Conservation (phyloP, 1,284 basidiomycete species). For the Athelia psychrophila region DNA sequence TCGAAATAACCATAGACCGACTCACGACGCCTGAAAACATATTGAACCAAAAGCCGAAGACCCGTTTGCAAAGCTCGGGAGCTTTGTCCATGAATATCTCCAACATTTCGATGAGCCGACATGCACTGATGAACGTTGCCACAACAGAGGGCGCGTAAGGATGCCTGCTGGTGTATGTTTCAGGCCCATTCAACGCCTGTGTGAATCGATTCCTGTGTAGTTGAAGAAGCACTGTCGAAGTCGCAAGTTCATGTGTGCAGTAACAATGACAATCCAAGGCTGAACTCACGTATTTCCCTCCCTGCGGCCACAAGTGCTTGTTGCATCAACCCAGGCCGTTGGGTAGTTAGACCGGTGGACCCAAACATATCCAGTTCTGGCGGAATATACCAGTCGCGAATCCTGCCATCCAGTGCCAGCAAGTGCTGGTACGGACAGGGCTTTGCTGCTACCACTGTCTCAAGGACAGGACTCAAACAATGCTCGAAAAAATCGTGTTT, state of each 20-base stretch:
- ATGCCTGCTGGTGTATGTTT: conserved; percentile 61
- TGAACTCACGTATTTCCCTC: conserved; percentile 61
- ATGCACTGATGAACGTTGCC: conserved; percentile 65
- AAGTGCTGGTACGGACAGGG: conserved; percentile 54
- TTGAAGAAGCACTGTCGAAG: conserved; percentile 58
- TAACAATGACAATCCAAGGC: conserved; percentile 1
- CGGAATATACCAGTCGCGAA: conserved; percentile 60
- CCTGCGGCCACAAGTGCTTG: conserved; percentile 63
- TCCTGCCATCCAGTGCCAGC: conserved; percentile 54
- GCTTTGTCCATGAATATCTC: conserved; percentile 60
- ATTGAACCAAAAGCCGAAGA: conserved; percentile 78
- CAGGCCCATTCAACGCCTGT: conserved; percentile 58
- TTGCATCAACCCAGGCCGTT: conserved; percentile 64
- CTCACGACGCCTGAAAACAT: conserved; percentile 74
- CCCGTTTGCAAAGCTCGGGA: conserved; percentile 59
- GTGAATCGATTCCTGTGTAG: conserved; percentile 75
- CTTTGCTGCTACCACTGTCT: conserved; percentile 61
- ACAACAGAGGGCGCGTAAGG: conserved; percentile 69
- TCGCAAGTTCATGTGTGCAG: conserved; percentile 5
- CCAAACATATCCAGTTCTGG: conserved; percentile 46
- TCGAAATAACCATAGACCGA: conserved; percentile 10
- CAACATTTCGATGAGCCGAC: conserved; percentile 59
- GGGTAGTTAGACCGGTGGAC: conserved; percentile 30
- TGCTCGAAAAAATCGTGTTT: conserved; percentile 67
- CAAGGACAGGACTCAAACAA: conserved; percentile 64